phyloP scores from a whole-genome alignment of 108 stramenopile species.

The Discostella pseudostelligera region DNA sequence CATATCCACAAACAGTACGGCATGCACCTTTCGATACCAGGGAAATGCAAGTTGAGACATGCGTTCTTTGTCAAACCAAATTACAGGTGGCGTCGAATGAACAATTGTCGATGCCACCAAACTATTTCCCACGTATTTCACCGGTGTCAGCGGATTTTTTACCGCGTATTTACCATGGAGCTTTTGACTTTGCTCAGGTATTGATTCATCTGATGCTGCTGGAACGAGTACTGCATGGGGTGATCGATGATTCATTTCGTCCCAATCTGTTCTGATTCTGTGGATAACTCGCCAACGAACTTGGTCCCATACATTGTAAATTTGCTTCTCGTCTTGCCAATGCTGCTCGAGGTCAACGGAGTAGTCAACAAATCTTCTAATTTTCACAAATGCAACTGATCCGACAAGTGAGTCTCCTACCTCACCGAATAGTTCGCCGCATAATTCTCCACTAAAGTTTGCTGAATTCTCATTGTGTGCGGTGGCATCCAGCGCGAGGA shows the following conservation, averaged over 20 bases:
- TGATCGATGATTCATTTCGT: slow-evolving; percentile 3
- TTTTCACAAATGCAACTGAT: slow-evolving; percentile 25
- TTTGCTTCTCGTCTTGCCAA: background rate
- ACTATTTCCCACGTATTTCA: slow-evolving; percentile 22
- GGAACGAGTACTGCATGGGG: slow-evolving; percentile 28
- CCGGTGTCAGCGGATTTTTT: slow-evolving; percentile 17
- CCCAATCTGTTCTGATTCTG: slow-evolving; percentile 40
- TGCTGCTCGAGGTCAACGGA: no score
- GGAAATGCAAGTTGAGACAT: slow-evolving; percentile 67
- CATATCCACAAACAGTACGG: slow-evolving; percentile 59
- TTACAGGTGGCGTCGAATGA: slow-evolving; percentile 52
- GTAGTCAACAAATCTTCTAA: slow-evolving; percentile 17
- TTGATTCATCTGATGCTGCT: background rate
- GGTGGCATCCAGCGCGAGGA: slow-evolving; percentile 27
- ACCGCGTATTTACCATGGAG: slow-evolving; percentile 6
- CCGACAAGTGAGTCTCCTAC: slow-evolving; percentile 3
- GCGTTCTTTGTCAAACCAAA: slow-evolving; percentile 67
- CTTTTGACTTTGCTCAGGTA: background rate
- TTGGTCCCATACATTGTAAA: slow-evolving; percentile 4
- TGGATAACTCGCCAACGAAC: slow-evolving; percentile 11
- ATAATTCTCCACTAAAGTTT: background rate
- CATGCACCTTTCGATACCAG: slow-evolving; percentile 54
- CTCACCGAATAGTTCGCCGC: slow-evolving; percentile 15
- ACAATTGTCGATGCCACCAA: slow-evolving; percentile 34
- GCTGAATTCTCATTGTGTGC: slow-evolving; percentile 2